A percentile compares a stretch with the other conserved stretches of the same genome.
Evolutionary conservation across 805 yeast species (phyloP).

Genomic region (Kuraishia hungarica): DNA sequence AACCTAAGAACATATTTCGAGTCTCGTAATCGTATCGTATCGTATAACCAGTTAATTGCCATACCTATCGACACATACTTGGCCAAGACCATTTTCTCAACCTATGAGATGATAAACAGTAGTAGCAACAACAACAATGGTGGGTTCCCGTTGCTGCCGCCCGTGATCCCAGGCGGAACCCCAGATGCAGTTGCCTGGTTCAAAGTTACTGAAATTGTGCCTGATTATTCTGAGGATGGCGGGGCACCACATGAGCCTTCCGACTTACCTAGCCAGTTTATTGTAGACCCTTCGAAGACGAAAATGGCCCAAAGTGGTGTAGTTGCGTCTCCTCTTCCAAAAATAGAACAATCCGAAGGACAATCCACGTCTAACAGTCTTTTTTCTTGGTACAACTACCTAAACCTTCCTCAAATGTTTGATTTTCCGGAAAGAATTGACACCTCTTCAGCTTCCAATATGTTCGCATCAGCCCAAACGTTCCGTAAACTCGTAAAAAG

Average conservation of each 20-base stretch:
- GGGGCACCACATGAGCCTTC: background rate
- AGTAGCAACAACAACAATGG: constrained; percentile 2
- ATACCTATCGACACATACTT: constrained; percentile 65
- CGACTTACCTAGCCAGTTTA: constrained; percentile 26
- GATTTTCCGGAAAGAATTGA: constrained; percentile 7
- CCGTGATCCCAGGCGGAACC: constrained; percentile 45
- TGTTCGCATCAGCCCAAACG: constrained; percentile 40
- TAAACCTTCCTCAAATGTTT: constrained; percentile 8
- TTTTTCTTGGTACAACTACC: constrained; percentile 6
- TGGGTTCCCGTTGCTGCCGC: constrained; percentile 14
- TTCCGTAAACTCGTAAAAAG: constrained; percentile 43
- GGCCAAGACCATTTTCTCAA: constrained; percentile 45
- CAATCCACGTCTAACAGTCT: too few species aligned
- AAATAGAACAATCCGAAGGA: background rate
- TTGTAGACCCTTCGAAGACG: constrained; percentile 62
- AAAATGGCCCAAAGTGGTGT: constrained; percentile 64
- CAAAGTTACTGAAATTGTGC: constrained; percentile 46
- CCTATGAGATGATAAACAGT: constrained; percentile 17
- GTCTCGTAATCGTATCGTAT: constrained; percentile 45
- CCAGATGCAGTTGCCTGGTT: constrained; percentile 85
- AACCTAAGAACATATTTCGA: constrained; percentile 60
- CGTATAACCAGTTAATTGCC: constrained; percentile 63
- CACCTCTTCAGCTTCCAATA: constrained; percentile 6
- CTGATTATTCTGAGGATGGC: constrained; percentile 12
- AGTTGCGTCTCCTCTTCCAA: constrained; percentile 29